Evolutionary conservation across 108 stramenopile genomes (phyloP).

Genomic region (Fragilariopsis cylindrus): DNA sequence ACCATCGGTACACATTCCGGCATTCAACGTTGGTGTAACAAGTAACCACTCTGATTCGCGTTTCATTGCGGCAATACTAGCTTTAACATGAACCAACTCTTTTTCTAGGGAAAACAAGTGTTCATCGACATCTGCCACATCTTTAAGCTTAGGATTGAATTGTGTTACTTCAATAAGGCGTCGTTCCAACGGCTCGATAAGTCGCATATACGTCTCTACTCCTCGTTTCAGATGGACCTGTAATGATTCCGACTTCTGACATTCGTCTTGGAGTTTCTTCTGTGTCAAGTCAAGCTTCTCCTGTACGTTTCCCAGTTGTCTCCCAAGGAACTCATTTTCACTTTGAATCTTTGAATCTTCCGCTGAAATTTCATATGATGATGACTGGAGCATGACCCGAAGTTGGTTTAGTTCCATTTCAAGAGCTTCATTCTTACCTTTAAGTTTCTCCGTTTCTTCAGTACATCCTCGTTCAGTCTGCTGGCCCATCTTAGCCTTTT

Average conservation of each 20-base stretch:
- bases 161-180: neutral
- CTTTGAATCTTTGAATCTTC: constrained; percentile 6
- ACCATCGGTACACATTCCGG: neutral
- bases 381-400: neutral
- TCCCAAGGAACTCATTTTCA: constrained; percentile 29
- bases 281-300: constrained; percentile 23
- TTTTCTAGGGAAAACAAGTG: constrained; percentile 3
- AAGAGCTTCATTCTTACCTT: neutral
- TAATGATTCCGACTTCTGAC: constrained; percentile 3
- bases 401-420: neutral
- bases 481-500: constrained; percentile 12
- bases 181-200: constrained; percentile 8
- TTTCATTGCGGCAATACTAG: constrained; percentile 6
- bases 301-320: constrained; percentile 33
- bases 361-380: neutral
- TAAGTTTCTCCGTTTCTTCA: neutral
- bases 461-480: neutral
- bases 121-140: constrained; percentile 5
- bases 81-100: constrained; percentile 10
- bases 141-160: neutral
- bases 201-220: neutral
- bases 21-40: neutral
- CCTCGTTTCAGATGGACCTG: constrained; percentile 9
- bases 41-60: constrained; percentile 10
- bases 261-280: constrained; percentile 19